These are phyloP conservation scores for Parasitella parasitica DNA, from an alignment of 371 early-diverging fungal genomes.

Conservation along the genomic window DNA sequence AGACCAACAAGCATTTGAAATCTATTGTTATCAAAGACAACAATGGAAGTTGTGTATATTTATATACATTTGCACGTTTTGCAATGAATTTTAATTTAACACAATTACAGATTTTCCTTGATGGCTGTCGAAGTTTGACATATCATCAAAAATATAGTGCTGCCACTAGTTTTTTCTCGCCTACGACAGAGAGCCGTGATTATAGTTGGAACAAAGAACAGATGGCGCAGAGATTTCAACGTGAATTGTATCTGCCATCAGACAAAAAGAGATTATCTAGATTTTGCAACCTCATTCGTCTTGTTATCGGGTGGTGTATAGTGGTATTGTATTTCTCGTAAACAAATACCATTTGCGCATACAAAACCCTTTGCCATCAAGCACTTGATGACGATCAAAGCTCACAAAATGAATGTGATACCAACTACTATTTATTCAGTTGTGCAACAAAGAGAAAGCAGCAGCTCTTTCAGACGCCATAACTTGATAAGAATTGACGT, in stretches of 20 bases:
- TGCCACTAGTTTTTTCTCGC: background rate
- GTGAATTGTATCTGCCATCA: constrained; percentile 14
- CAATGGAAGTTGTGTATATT: constrained; percentile 22
- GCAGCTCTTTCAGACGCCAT: no score
- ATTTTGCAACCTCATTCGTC: no score
- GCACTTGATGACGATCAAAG: no score
- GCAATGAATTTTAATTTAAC: background rate
- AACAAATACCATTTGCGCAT: no score
- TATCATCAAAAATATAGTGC: background rate
- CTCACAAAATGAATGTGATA: no score
- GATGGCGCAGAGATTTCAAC: background rate
- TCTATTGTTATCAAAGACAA: constrained; percentile 36
- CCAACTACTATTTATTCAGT: background rate
- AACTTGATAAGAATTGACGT: constrained; percentile 12
- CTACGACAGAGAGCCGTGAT: background rate
- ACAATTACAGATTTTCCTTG: constrained; percentile 38
- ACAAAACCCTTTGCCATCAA: no score
- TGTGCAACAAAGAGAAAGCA: background rate
- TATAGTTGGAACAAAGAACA: constrained; percentile 14
- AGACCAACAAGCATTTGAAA: constrained; percentile 23
- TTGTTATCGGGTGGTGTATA: no score
- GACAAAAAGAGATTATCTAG: constrained; percentile 13
- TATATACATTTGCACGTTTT: background rate
- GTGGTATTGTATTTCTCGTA: no score
- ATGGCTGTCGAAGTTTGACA: constrained; percentile 32